phyloP scores from a whole-genome alignment of 352 stramenopile species.

The Peronosclerospora sorghi region DNA sequence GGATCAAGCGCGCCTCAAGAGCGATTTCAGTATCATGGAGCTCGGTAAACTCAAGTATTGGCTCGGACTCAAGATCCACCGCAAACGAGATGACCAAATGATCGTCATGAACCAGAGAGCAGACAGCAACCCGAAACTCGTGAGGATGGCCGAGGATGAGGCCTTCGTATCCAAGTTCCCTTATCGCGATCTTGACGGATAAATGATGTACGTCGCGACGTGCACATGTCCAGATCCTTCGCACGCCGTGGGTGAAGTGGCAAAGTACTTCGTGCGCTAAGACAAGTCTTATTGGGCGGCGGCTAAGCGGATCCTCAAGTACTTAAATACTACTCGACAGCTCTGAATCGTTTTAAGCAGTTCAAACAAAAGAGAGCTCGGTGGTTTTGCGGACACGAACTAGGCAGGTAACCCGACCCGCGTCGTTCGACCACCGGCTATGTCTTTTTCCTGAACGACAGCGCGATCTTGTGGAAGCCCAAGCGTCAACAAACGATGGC shows the following conservation, averaged over 20 bases:
- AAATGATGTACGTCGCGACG: conserved; percentile 1
- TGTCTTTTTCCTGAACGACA: too few relatives aligned
- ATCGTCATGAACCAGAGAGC: neutral
- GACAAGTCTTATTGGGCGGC: neutral
- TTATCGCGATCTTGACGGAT: conserved; percentile 1
- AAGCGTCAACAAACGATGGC: too few relatives aligned
- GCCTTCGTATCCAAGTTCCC: neutral
- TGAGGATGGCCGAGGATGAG: too few relatives aligned
- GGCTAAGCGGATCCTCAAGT: neutral
- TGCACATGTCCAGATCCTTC: neutral
- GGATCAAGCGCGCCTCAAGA: neutral
- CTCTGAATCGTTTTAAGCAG: neutral
- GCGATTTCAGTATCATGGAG: neutral
- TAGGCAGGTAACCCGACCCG: neutral
- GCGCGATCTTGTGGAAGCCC: too few relatives aligned
- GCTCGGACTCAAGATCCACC: too few relatives aligned
- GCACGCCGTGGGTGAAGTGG: neutral
- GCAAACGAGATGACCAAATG: too few relatives aligned
- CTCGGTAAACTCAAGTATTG: neutral
- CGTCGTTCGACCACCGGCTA: too few relatives aligned
- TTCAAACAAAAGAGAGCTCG: neutral
- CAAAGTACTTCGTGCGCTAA: neutral
- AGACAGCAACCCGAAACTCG: too few relatives aligned
- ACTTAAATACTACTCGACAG: neutral
- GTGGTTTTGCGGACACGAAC: neutral